Percentiles rank a stretch among this genome's conserved stretches.
Conservation (phyloP, 306 rosid genomes). For the Quercus rubra region DNA sequence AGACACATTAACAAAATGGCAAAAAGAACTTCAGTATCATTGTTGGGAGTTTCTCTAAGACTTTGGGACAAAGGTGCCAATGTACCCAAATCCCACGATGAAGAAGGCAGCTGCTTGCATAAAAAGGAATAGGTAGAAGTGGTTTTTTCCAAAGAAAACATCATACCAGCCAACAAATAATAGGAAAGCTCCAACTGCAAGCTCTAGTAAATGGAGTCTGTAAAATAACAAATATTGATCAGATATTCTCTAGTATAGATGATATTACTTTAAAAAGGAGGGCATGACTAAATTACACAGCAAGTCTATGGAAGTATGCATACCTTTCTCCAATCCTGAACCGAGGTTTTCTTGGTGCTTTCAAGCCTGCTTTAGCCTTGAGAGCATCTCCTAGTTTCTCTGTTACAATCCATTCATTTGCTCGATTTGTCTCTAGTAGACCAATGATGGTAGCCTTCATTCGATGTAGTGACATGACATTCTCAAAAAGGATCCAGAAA, state of each 20-base stretch:
- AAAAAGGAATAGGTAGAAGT: conserved; percentile 63
- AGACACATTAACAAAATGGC: conserved; percentile 7
- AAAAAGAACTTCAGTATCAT: conserved; percentile 9
- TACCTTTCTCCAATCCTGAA: conserved; percentile 79
- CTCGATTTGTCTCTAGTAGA: conserved; percentile 60
- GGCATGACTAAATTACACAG: background rate
- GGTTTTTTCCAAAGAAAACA: conserved; percentile 55
- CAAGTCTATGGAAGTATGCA: background rate
- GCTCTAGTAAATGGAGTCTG: conserved; percentile 70
- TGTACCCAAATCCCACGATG: conserved; percentile 70
- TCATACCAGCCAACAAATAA: conserved; percentile 67
- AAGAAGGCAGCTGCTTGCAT: conserved; percentile 71
- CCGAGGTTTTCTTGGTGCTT: conserved; percentile 42
- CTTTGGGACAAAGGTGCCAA: conserved; percentile 75
- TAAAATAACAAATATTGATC: conserved; percentile 7
- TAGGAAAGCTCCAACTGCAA: conserved; percentile 66
- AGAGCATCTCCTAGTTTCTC: conserved; percentile 82
- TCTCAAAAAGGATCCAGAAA: conserved; percentile 88
- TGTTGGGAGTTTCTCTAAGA: conserved; percentile 31
- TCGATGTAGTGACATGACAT: conserved; percentile 83
- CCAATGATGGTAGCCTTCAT: conserved; percentile 86
- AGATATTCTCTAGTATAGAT: background rate
- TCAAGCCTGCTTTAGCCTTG: conserved; percentile 39
- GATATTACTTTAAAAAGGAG: background rate
- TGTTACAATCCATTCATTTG: conserved; percentile 89